A percentile compares a stretch with the other conserved stretches of the same genome.
phyloP scores from a whole-genome alignment of 2,329 filamentous ascomycete species.

The Podosphaera xanthii region DNA sequence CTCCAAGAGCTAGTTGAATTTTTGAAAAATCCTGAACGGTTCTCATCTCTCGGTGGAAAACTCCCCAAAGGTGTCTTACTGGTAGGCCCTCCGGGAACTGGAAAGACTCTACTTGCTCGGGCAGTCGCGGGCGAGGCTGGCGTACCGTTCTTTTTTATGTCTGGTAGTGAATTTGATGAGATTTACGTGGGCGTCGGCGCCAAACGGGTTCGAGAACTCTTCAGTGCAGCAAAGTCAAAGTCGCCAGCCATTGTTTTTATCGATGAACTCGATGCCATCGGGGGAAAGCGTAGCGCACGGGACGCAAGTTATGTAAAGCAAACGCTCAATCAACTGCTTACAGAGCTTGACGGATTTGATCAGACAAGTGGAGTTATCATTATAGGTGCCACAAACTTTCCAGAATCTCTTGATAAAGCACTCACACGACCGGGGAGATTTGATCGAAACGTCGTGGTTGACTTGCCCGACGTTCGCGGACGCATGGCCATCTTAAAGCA shows the following conservation, averaged over 20 bases:
- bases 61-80: constrained; percentile 90
- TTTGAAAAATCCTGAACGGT: constrained; percentile 75
- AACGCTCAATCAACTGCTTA: constrained; percentile 89
- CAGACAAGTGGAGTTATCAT: constrained; percentile 90
- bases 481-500: constrained; percentile 84
- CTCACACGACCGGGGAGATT: constrained; percentile 86
- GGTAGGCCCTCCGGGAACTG: constrained; percentile 86
- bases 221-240: constrained; percentile 59
- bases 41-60: constrained; percentile 84
- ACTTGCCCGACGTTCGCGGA: constrained; percentile 77
- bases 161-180: constrained; percentile 94
- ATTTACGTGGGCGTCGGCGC: constrained; percentile 93
- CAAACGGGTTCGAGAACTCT: constrained; percentile 89
- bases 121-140: constrained; percentile 93
- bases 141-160: constrained; percentile 99
- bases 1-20: constrained; percentile 94
- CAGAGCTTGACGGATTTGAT: constrained; percentile 90
- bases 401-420: constrained; percentile 81
- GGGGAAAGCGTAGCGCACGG: constrained; percentile 74
- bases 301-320: constrained; percentile 94
- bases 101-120: constrained; percentile 85
- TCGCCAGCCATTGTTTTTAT: constrained; percentile 88
- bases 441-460: constrained; percentile 75
- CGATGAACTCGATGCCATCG: constrained; percentile 83
- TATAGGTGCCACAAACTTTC: constrained; percentile 89